Evolutionary conservation across 2,329 filamentous ascomycete genomes (phyloP), one percentile per base, ranked within the genome.

Genomic region (Fusarium nodosum): DNA sequence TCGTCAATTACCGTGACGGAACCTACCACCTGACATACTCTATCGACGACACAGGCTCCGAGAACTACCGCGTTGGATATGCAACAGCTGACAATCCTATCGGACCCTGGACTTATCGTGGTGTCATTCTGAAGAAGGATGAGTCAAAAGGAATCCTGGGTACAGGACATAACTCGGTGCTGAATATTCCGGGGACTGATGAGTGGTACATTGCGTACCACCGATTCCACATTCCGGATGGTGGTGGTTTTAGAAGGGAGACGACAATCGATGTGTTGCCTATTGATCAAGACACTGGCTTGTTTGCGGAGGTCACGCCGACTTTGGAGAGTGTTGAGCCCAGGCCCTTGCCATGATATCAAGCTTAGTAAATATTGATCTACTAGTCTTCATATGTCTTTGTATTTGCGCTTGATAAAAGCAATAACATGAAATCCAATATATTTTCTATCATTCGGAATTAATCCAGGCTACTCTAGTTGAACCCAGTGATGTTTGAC

Each of bases 151-250:
- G 81, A 0, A 83, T 85, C n/a, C 72, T 84, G 8, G 83, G 76
- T 0, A 84, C 83, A 0, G 83, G 83, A 0, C 81, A 84, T 61
- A 79, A 81, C 68, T 83, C 82, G 0, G 78, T 84, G 5, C 66
- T 84, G 20, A 83, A 83, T 41, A 78, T 85, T 3, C 83, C 82
- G 0, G 80, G 79, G 0, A 83, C 82, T 1, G 82, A 85, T 63
- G 77, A 84, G 26, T 85, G 83, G 83, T 84, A 83, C 60, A 84
- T 85, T 33, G 82, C 78, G 0, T 85, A 85, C 50, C 83, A 85
- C 64, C 79, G 83, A 3, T 85, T 85, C 58, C 75, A 71, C 5
- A 84, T 85, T 31, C 83, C 83, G 0, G 73, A 76, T 41, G 83
- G 84, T 0, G 77, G 82, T 58, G 83, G 82, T 1, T 83, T 78